Evolutionary conservation across 768 basidiomycete species (phyloP), one percentile per base, ranked within the genome.

Genomic region (Artomyces pyxidatus): DNA sequence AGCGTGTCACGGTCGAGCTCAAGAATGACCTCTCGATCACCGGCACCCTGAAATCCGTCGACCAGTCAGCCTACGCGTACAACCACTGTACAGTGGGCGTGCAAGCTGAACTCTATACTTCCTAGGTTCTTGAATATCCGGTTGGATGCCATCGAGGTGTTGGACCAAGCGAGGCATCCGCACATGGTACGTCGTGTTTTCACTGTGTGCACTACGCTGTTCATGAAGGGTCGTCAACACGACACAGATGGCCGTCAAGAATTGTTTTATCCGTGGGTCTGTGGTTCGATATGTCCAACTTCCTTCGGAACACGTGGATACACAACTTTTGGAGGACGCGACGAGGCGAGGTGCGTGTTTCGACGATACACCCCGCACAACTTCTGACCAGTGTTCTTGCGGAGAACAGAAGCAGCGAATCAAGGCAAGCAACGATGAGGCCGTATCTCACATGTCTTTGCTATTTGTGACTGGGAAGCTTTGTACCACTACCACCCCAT

Each of bases 221-320:
- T 8, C 21, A 9, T 21, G 2, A 17, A 10, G 23, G 11, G 1
- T 21, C 23, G 30, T 14, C 25, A 40, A 26, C 37, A 38, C 29
- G n/a, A n/a, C n/a, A n/a, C 58, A 98, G 95, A 93, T 97, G 83
- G 93, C 95, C 0, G 93, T 99, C 37, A 95, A 94, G 72, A 98
- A 98, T 66, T 96, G 93, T 65, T 99, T 99, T 64, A 99, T 99
- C 59, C 85, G 96, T 37, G 96, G 96, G 54, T 95, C 92, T 16
- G 96, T 98, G 12, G 94, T 99, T 45, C 86, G 96, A 57, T 99
- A 99, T 61, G 96, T 98, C 17, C 90, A 95, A 63, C 74, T 99
- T 48, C 91, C 92, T 3, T 81, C 89, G 22, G 85, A 88, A 54
- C 87, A 88, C 52, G 91, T 99, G 50, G 96, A 99, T 66, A 96